Evolutionary conservation across 331 rosid species (phyloP).

Genomic region (Malus hybrid): DNA sequence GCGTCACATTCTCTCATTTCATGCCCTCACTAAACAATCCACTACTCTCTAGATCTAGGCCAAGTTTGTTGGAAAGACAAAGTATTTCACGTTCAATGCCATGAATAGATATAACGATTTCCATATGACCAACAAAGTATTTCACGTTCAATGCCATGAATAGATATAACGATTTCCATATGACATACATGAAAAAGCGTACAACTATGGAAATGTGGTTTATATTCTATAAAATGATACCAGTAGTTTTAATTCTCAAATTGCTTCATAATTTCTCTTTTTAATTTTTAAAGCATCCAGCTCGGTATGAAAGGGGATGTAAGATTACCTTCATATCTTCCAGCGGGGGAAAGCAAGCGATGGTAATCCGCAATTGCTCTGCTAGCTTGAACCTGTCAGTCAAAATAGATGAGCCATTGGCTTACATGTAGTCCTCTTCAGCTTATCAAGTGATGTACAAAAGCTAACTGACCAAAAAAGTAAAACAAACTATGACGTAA

Average conservation of each 20-base stretch:
- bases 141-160: not conserved
- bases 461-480: not conserved
- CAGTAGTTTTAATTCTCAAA: not conserved
- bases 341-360: constrained; percentile 64
- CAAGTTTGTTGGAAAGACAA: not conserved
- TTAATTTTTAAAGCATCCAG: not conserved
- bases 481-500: not conserved
- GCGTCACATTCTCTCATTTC: not conserved
- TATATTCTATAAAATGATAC: not conserved
- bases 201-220: not conserved
- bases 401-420: not conserved
- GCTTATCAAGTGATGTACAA: not conserved
- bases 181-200: not conserved
- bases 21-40: not conserved
- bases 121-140: not conserved
- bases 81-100: not conserved
- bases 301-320: not conserved
- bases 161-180: not conserved
- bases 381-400: constrained; percentile 56
- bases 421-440: not conserved
- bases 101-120: not conserved
- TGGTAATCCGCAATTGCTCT: constrained; percentile 56
- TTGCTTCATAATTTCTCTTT: not conserved
- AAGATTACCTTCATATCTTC: constrained; percentile 61
- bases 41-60: not conserved